A percentile compares a stretch with the other conserved stretches of the same genome.
phyloP scores from a whole-genome alignment of 345 rosid genomes.

The Erucastrum elatum region DNA sequence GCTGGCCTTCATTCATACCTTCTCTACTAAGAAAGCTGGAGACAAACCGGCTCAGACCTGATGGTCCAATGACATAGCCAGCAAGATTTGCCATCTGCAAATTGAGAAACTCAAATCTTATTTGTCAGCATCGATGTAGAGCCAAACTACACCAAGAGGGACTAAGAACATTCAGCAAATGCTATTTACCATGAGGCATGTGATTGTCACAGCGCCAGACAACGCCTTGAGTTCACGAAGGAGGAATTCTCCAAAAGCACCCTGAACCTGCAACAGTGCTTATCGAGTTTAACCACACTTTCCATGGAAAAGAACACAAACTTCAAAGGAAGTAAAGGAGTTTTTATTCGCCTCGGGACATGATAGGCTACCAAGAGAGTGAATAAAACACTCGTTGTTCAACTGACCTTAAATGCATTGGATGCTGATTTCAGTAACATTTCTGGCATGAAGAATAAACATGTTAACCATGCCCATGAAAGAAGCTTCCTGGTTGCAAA shows the following conservation, averaged over 20 bases:
- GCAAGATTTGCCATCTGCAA: constrained; percentile 86
- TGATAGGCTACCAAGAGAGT: constrained; percentile 5
- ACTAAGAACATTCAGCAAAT: not conserved
- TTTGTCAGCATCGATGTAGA: not conserved
- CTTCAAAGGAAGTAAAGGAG: not conserved
- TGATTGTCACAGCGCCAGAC: constrained; percentile 82
- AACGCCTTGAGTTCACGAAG: constrained; percentile 71
- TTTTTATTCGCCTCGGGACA: not conserved
- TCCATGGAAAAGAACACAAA: not conserved
- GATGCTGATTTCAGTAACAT: constrained; percentile 79
- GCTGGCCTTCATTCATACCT: constrained; percentile 46
- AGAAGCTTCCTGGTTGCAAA: constrained; percentile 79
- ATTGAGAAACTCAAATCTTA: constrained; percentile 1
- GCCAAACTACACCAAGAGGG: not conserved
- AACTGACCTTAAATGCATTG: constrained; percentile 57
- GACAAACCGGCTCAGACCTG: constrained; percentile 71
- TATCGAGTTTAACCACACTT: not conserved
- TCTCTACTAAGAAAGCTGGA: constrained; percentile 61
- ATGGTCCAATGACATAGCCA: constrained; percentile 89
- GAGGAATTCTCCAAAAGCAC: constrained; percentile 54
- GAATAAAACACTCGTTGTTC: not conserved
- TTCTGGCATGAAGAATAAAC: constrained; percentile 89
- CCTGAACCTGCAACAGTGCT: constrained; percentile 53
- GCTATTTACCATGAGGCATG: constrained; percentile 83
- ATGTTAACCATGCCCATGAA: constrained; percentile 99